Percentiles rank a stretch among this genome's conserved stretches.
Evolutionary conservation across 371 early-diverging fungal genomes (phyloP).

Genomic region (Mucor sp.): DNA sequence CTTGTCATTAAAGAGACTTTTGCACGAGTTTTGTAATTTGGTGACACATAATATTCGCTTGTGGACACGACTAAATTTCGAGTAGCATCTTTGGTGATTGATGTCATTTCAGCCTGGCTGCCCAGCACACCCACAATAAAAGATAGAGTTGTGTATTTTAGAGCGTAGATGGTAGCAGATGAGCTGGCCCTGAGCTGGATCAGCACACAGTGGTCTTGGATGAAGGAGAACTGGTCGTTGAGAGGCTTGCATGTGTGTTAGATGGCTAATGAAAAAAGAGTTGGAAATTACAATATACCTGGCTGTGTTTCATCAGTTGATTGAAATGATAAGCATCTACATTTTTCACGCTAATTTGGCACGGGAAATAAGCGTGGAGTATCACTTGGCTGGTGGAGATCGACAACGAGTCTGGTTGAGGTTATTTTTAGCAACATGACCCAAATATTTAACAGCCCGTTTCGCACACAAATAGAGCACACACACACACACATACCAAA

Average conservation of each 20-base stretch:
- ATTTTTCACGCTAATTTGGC: background rate
- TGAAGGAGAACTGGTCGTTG: background rate
- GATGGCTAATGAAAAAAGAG: no score
- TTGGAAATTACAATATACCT: background rate
- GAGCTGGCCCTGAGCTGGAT: background rate
- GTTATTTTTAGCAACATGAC: background rate
- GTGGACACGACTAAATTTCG: background rate
- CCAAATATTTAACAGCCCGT: background rate
- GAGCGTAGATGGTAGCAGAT: background rate
- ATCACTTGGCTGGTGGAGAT: constrained; percentile 1
- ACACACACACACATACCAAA: no score
- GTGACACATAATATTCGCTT: background rate
- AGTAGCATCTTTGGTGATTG: background rate
- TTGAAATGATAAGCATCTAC: background rate
- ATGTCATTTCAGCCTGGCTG: background rate
- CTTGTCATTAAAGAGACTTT: constrained; percentile 4
- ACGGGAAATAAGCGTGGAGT: constrained; percentile 14
- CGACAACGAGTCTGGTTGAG: constrained; percentile 3
- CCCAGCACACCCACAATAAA: background rate
- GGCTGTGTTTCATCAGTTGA: background rate
- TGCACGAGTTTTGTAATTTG: constrained; percentile 10
- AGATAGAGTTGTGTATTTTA: background rate
- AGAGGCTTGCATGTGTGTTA: background rate
- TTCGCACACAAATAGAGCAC: background rate
- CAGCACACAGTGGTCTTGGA: background rate